Evolutionary conservation across 768 basidiomycete genomes (phyloP), one percentile per base, ranked within the genome.

Genomic region (Termitomyces eurrhizus): DNA sequence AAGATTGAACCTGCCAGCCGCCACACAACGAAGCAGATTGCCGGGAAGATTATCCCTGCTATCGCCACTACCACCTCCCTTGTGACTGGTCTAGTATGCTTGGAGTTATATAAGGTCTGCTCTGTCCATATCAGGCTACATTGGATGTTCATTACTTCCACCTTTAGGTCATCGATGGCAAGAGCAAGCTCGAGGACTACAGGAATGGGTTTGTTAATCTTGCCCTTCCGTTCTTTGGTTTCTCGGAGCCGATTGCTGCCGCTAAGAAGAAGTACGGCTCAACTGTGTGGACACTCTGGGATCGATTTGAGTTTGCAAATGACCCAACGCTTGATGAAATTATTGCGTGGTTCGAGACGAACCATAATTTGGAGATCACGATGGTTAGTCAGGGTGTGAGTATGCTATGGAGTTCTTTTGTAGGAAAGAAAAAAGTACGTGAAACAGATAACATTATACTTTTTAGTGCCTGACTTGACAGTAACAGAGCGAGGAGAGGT

Each of bases 131-230:
- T 41, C 32, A 11, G 26, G n/a, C 36, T 46, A 21, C 46, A 33
- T 48, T 21, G 41, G 24, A 35, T 52, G 13, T 57, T 58, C 44
- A 62, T 56, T n/a, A 46, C 24, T 37, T 37, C 33, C 18, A 57
- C 39, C 35, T 12, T 12, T 63, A 97, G 95, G 82, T 98, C 71
- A 95, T 99, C 65, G 97, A 98, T 71, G 89, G 90, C 62, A 98
- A 98, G 84, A 87, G 80, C 69, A 90, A 93, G 70, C 78, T 98
- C 14, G 97, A 98, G 65, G 84, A 90, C 52, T 99, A 93, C 84
- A 98, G 97, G 83, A 99, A 99, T 68, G 96, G 95, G 42, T 99
- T 99, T 74, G 85, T 98, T 68, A 99, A 99, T 74, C 82, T 99
- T 57, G 97, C 97, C 3, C 76, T 99, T 57, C 97, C 97, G 1